These are phyloP conservation scores for Catharanthus roseus DNA, from an alignment of 257 asterid species.

Conservation along the genomic window DNA sequence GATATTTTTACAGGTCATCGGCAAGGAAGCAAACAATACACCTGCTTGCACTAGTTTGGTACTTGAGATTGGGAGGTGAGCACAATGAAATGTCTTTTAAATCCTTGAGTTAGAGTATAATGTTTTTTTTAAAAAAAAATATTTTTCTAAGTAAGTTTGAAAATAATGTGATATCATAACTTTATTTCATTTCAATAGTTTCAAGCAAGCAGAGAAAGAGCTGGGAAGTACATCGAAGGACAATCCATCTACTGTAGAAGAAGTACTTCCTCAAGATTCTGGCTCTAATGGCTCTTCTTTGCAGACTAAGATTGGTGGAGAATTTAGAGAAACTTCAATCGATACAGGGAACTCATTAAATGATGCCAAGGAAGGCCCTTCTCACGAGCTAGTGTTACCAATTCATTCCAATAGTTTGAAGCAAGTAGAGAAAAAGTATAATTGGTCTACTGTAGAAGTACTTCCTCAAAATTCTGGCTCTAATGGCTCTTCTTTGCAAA, in stretches of 20 bases:
- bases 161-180: neutral
- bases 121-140: no score
- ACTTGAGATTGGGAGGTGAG: constrained; percentile 33
- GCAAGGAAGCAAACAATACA: constrained; percentile 18
- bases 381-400: constrained; percentile 7
- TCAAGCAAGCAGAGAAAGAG: constrained; percentile 20
- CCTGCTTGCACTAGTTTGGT: constrained; percentile 29
- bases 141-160: no score
- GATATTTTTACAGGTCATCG: constrained; percentile 29
- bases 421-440: constrained; percentile 22
- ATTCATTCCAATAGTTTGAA: constrained; percentile 24
- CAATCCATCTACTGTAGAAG: constrained; percentile 14
- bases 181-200: constrained; percentile 23
- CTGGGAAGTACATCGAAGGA: constrained; percentile 20
- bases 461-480: constrained; percentile 22
- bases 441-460: constrained; percentile 13
- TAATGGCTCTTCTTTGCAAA: constrained; percentile 22
- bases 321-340: constrained; percentile 17
- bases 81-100: neutral
- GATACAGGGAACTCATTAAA: constrained; percentile 15
- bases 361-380: constrained; percentile 14
- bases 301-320: constrained; percentile 19
- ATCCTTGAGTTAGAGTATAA: neutral
- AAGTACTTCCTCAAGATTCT: constrained; percentile 21
- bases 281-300: constrained; percentile 20